Base-by-base conservation (phyloP, 352 stramenopile species). In the Globisporangium spinosum region DNA sequence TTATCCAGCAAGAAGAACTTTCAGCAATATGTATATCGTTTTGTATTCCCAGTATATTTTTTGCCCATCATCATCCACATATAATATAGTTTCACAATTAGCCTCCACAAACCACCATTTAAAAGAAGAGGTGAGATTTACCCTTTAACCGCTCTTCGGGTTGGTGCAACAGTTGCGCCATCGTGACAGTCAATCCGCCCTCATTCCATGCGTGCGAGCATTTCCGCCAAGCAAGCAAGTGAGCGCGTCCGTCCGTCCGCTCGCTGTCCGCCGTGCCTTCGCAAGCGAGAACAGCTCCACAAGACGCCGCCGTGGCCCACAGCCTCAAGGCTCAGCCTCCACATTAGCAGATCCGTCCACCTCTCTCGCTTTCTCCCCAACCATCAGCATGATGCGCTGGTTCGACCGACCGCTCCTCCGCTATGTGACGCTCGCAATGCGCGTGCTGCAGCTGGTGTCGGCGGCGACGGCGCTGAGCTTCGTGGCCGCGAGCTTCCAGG, bases 401-500 rank as follows among this genome's bases (percentile, higher is more conserved):
- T 80, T 67, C 68, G 62, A 75, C 9, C 73, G 77, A 38, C 65
- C 79, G 61, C 64, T 81, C 65, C 73, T 84, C 68, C 70, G 68
- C 43, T 57, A 79, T 22, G 69, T 91, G 47, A 79, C 71, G 57
- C 68, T 89, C 27, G 70, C 73, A 25, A 74, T 90, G 66, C 84
- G 84, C 34, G 71, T 66, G 17, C 71, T 90, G 56, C 84, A 93
- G 65, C 71, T 89, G 20, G 69, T 61, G 47, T 77, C 76, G 45
- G 79, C 73, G 17, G 56, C 71, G 17, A 64, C 85, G 43, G 84
- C 80, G 23, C 68, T 93, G n/a, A 73, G 68, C 60, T 79, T 89
- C 54, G 70, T 89, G 43, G 72, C 64, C 51, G 71, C 66, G 57
- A 78, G 80, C 65, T 93, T 90, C 69, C 69, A 81, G 29, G 35